Conservation (phyloP, 495 filamentous ascomycete species). For the Penicillium crystallinum region DNA sequence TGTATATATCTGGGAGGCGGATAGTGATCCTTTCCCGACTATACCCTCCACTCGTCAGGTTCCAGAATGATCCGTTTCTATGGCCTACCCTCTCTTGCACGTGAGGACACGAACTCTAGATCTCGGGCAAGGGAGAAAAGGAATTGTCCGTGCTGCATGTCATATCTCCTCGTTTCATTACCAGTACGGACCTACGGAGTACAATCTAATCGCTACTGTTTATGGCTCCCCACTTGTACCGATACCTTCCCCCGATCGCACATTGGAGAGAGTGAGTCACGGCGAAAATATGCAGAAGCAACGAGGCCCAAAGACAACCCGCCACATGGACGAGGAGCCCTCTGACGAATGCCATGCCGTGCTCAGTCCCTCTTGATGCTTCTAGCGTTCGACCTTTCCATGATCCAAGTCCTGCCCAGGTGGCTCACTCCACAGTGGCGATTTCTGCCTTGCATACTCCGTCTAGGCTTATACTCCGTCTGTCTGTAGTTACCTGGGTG, state of each 20-base stretch:
- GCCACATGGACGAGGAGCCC: slow-evolving; percentile 15
- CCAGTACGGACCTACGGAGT: no score
- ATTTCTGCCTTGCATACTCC: slow-evolving; percentile 9
- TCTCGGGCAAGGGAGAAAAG: slow-evolving; percentile 15
- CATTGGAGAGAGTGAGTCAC: no score
- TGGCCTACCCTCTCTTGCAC: no score
- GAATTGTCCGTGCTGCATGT: slow-evolving; percentile 20
- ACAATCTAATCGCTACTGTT: not conserved
- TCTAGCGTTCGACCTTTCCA: slow-evolving; percentile 4
- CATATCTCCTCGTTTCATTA: slow-evolving; percentile 6
- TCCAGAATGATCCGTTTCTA: not conserved
- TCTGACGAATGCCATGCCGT: slow-evolving; percentile 4
- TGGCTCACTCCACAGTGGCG: slow-evolving; percentile 15
- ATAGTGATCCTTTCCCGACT: no score
- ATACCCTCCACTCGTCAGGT: no score
- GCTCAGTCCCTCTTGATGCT: slow-evolving; percentile 5
- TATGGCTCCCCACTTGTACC: not conserved
- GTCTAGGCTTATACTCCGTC: no score
- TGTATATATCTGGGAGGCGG: not conserved
- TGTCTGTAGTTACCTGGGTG: no score
- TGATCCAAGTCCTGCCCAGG: no score
- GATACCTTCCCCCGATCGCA: not conserved
- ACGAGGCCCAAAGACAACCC: slow-evolving; percentile 14
- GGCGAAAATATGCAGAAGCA: slow-evolving; percentile 7
- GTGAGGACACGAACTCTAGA: not conserved